Percentiles rank a stretch among this genome's conserved stretches.
Evolutionary conservation across 306 rosid genomes (phyloP).

Genomic region (Fagus sylvatica): DNA sequence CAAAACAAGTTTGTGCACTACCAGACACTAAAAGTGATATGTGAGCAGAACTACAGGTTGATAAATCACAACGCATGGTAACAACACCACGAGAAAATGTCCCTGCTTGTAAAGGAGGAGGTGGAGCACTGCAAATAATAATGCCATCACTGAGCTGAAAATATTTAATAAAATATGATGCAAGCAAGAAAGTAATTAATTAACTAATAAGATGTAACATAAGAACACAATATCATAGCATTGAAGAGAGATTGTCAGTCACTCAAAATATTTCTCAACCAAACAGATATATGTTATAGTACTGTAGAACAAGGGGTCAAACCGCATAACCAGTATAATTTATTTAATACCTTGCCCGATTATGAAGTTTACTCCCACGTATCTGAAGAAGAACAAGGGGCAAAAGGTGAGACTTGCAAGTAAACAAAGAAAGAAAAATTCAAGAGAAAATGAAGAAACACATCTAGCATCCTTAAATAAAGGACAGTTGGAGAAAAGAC

Average conservation of each 20-base stretch:
- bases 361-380: conserved; percentile 92
- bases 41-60: conserved; percentile 91
- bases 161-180: no score
- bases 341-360: conserved; percentile 41
- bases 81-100: conserved; percentile 98
- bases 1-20: conserved; percentile 90
- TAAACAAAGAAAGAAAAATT: conserved; percentile 22
- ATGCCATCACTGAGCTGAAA: no score
- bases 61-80: conserved; percentile 96
- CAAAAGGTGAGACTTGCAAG: neutral
- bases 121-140: conserved; percentile 77
- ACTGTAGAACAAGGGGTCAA: no score
- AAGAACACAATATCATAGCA: no score
- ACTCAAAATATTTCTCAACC: no score
- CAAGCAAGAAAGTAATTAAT: neutral
- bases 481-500: no score
- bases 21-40: conserved; percentile 94
- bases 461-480: no score
- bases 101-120: conserved; percentile 97
- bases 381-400: conserved; percentile 50
- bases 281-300: conserved; percentile 11
- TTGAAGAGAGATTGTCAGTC: no score
- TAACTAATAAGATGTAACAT: neutral
- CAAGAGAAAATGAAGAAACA: conserved; percentile 4
- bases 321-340: no score